These are phyloP conservation scores for Gossypium thurberi DNA, from an alignment of 345 rosid species.

Conservation along the genomic window DNA sequence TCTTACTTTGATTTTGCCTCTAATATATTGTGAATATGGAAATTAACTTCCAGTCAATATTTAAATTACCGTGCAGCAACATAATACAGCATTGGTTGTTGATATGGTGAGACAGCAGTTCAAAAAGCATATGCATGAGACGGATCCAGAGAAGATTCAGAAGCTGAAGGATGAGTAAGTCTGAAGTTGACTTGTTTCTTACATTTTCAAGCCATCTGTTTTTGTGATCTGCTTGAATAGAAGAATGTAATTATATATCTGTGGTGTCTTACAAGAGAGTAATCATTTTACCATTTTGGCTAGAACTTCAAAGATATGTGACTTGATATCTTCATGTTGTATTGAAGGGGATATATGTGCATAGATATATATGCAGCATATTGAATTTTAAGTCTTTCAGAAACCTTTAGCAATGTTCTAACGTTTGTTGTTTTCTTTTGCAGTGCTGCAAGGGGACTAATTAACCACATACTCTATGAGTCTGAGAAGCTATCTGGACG, in stretches of 20 bases:
- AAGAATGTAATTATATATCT: not conserved
- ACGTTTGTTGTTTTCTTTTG: constrained; percentile 18
- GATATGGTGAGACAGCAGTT: constrained; percentile 86
- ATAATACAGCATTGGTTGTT: constrained; percentile 73
- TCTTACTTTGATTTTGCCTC: not conserved
- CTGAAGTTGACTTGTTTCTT: constrained; percentile 3
- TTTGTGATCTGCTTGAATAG: not conserved
- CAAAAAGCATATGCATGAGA: constrained; percentile 70
- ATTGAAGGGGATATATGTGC: not conserved
- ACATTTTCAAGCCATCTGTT: not conserved
- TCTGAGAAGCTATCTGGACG: constrained; percentile 72
- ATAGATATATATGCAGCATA: not conserved
- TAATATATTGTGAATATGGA: not conserved
- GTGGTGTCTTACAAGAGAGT: not conserved
- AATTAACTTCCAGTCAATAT: constrained; percentile 2
- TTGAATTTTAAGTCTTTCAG: not conserved
- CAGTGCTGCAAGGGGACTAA: constrained; percentile 97
- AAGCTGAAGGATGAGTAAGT: constrained; percentile 89
- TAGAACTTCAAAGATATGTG: not conserved
- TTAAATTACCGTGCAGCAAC: constrained; percentile 48
- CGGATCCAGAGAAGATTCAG: constrained; percentile 84
- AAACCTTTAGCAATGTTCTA: not conserved
- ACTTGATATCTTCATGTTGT: not conserved
- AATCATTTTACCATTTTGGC: not conserved
- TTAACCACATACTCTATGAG: constrained; percentile 83